Evolutionary conservation across 1,139 yeast genomes (phyloP).

Genomic region (Geotrichum carabidarum): DNA sequence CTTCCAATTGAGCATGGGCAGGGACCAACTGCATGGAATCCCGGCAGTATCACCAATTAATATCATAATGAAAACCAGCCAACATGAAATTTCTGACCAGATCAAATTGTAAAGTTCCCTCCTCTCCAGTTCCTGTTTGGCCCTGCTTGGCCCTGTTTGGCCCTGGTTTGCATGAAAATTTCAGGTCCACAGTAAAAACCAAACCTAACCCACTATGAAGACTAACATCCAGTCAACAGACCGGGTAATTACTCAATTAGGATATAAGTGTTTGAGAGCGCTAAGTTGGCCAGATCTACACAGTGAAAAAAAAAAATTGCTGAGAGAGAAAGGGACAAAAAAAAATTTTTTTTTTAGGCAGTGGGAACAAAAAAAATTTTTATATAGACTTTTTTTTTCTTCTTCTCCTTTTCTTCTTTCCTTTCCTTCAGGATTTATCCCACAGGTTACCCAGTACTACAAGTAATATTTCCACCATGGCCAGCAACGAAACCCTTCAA

Average conservation of each 20-base stretch:
- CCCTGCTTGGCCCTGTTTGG: too few relatives aligned
- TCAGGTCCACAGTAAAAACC: too few relatives aligned
- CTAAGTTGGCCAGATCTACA: background rate
- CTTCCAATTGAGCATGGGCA: too few relatives aligned
- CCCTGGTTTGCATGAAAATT: too few relatives aligned
- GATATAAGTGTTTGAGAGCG: background rate
- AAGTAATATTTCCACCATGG: conserved; percentile 13
- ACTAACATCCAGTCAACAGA: background rate
- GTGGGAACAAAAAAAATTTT: conserved; percentile 5
- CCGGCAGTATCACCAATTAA: too few relatives aligned
- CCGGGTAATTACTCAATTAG: conserved; percentile 3
- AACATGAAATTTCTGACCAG: too few relatives aligned
- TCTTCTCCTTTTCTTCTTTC: conserved; percentile 4
- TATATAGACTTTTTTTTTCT: background rate
- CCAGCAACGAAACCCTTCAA: conserved; percentile 52
- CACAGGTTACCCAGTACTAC: background rate
- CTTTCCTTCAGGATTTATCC: conserved; percentile 1
- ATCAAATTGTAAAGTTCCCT: too few relatives aligned
- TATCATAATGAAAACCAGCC: too few relatives aligned
- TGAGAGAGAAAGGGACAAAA: background rate
- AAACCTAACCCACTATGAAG: too few relatives aligned
- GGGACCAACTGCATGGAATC: too few relatives aligned
- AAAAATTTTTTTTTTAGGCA: conserved; percentile 5
- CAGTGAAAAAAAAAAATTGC: background rate
- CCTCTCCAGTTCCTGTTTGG: too few relatives aligned